Conservation (phyloP, 768 basidiomycete genomes). For the Rhizopogon sp. region DNA sequence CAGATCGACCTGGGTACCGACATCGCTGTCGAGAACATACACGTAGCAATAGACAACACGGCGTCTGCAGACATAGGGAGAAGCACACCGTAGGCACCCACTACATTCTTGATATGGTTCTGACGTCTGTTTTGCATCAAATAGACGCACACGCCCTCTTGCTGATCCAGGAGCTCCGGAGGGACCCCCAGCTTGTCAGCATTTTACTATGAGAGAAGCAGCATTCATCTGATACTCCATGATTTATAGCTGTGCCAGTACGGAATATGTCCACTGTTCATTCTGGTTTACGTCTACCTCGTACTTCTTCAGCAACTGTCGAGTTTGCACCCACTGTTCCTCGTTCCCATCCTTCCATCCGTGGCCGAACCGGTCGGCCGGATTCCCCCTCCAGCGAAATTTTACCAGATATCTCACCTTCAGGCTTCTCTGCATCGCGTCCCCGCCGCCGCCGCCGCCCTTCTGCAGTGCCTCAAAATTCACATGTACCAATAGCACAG, state of each 20-base stretch:
- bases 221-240: neutral
- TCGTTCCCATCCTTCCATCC: slow-evolving; percentile 19
- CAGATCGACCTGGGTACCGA: neutral
- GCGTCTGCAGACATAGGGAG: neutral
- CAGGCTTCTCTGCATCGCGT: neutral
- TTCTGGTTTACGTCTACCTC: neutral
- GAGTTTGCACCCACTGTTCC: slow-evolving; percentile 44
- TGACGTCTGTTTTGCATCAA: neutral
- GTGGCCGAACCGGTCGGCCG: slow-evolving; percentile 14
- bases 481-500: slow-evolving; percentile 12
- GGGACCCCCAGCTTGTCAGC: neutral
- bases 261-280: neutral
- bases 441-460: slow-evolving; percentile 13
- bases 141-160: slow-evolving; percentile 20
- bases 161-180: slow-evolving; percentile 31
- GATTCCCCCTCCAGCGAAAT: slow-evolving; percentile 7
- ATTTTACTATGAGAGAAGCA: neutral
- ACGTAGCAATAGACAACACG: neutral
- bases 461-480: slow-evolving; percentile 6
- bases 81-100: neutral
- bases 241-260: neutral
- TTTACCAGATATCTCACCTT: slow-evolving; percentile 4
- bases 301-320: slow-evolving; percentile 32
- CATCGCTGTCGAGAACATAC: neutral
- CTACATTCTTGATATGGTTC: slow-evolving; percentile 4